phyloP scores from a whole-genome alignment of 2,329 filamentous ascomycete species.

The Trichoderma lentiforme region DNA sequence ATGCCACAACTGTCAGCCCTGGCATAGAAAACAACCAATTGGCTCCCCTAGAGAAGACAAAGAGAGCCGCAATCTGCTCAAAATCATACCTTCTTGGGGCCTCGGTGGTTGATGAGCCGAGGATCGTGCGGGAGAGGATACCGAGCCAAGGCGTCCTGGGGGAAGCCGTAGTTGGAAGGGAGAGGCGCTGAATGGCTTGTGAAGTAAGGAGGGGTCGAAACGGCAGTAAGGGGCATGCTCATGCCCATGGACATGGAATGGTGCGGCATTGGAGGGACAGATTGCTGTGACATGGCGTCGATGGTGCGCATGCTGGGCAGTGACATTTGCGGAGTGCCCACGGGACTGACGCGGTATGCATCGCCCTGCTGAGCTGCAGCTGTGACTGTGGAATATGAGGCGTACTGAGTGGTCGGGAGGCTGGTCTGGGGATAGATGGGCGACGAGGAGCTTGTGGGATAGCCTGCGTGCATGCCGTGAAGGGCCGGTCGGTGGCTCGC shows the following conservation, averaged over 20 bases:
- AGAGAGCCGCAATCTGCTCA: neutral
- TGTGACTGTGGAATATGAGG: conserved; percentile 30
- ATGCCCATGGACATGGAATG: conserved; percentile 37
- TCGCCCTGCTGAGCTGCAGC: conserved; percentile 27
- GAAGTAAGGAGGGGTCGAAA: conserved; percentile 43
- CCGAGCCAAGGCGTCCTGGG: conserved; percentile 42
- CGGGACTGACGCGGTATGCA: conserved; percentile 30
- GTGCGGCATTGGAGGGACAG: conserved; percentile 26
- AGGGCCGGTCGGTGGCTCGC: conserved; percentile 29
- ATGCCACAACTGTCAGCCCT: conserved; percentile 13
- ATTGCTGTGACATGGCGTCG: conserved; percentile 32
- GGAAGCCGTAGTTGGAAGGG: conserved; percentile 40
- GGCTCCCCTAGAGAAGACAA: neutral
- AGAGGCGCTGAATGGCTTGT: conserved; percentile 36
- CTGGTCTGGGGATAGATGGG: conserved; percentile 18
- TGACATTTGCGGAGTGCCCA: conserved; percentile 32
- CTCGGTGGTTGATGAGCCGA: conserved; percentile 45
- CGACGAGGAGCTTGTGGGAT: conserved; percentile 22
- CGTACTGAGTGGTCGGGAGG: conserved; percentile 30
- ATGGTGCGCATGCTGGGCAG: conserved; percentile 43
- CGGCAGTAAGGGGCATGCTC: conserved; percentile 31
- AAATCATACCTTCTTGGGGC: conserved; percentile 56
- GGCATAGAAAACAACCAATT: neutral
- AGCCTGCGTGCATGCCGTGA: conserved; percentile 30
- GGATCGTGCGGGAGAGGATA: conserved; percentile 50